Evolutionary conservation across 1,284 basidiomycete genomes (phyloP), one percentile per base, ranked within the genome.

Genomic region (Microbotryum silenes-acaulis): DNA sequence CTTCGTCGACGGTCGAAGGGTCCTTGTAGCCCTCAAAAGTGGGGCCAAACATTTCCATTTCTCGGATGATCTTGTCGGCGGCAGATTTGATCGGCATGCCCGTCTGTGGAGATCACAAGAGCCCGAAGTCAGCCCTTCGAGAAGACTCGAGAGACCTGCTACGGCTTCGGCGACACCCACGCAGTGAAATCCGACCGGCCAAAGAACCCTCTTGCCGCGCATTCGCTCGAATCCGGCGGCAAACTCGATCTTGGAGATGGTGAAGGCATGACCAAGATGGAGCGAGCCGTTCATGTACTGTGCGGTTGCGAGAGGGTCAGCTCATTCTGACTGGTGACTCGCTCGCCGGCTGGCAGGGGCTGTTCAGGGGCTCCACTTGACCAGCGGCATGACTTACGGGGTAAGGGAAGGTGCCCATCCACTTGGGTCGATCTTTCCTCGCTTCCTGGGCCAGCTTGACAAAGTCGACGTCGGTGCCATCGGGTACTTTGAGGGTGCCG

Each of bases 181-280:
- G 71, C 88, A 89, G 78, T 99, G 96, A 78, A 97, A 87, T 60
- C 90, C 94, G 74, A 97, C 85, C 54, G 92, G 96, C 79, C 97
- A 98, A 69, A 99, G 78, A 42, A 89, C 91, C 45, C 89, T 83
- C 79, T 96, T 96, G 59, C 96, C 96, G 69, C 91, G 77, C 89
- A 99, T 88, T 57, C 94, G 82, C 78, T 99, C 87, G 76, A 89
- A 98, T 25, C 96, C 96, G 48, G 93, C 87, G 2, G 87, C 86
- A 72, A 98, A 99, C 77, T 99, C 96, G 75, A 97, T 88, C 80
- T 99, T 99, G 65, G 91, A 93, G 76, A 98, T 90, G 49, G 93
- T 94, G 78, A 99, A 99, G 0, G 89, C 94, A 78, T 99, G 96
- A 49, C 96, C 96, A 44, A 98, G 81, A 77, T 99, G 96, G 70